These are phyloP conservation scores for Neonectria hederae DNA, from an alignment of 2,329 filamentous ascomycete genomes.

Conservation along the genomic window DNA sequence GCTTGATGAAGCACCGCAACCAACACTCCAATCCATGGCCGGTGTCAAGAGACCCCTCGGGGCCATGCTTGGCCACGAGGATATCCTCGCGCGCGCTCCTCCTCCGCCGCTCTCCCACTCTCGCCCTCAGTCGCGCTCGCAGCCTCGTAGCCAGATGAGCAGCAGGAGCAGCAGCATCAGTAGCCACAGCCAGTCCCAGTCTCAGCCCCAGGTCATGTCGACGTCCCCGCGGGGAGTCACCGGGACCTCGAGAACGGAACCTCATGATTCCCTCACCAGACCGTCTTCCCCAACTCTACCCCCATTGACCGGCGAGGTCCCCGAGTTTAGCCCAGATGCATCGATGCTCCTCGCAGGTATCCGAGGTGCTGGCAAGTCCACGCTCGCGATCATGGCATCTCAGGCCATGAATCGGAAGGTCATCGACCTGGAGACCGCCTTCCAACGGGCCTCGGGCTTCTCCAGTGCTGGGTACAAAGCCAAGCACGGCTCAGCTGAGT, in stretches of 20 bases:
- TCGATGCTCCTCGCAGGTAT: constrained; percentile 79
- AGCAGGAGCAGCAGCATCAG: constrained; percentile 29
- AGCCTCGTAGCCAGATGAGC: constrained; percentile 28
- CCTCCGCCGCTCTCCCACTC: constrained; percentile 16
- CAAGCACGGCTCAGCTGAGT: constrained; percentile 67
- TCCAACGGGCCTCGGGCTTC: constrained; percentile 70
- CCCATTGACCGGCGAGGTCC: constrained; percentile 42
- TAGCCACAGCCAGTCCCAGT: constrained; percentile 28
- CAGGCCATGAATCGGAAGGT: constrained; percentile 74
- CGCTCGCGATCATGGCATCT: constrained; percentile 78
- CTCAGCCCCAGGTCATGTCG: constrained; percentile 20
- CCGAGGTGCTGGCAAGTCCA: constrained; percentile 79
- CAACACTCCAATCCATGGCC: constrained; percentile 41
- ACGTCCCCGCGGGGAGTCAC: constrained; percentile 9
- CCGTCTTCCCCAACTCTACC: constrained; percentile 40
- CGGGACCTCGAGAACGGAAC: constrained; percentile 26
- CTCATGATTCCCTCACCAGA: constrained; percentile 38
- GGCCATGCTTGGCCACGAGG: constrained; percentile 46
- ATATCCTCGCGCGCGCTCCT: constrained; percentile 27
- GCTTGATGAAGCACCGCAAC: constrained; percentile 37
- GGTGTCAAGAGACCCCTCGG: constrained; percentile 54
- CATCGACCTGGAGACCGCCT: constrained; percentile 74
- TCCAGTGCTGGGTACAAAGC: constrained; percentile 72
- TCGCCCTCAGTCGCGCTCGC: constrained; percentile 19
- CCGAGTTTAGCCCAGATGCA: constrained; percentile 65